phyloP scores from a whole-genome alignment of 2,329 filamentous ascomycete genomes.

The Xylariaceae sp. region DNA sequence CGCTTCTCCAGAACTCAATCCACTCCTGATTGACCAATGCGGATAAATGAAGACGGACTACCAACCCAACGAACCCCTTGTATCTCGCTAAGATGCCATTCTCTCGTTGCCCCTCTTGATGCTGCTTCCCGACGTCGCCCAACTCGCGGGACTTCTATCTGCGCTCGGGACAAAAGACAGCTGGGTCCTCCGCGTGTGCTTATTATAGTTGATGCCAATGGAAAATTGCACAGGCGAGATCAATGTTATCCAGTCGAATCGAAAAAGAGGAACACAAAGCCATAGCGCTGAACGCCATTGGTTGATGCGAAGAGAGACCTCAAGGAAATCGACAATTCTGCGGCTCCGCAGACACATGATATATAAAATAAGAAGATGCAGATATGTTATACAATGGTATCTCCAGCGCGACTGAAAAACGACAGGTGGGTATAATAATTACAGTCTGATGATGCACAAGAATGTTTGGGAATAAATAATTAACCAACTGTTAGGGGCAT shows the following conservation, averaged over 20 bases:
- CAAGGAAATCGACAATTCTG: slow-evolving; percentile 2
- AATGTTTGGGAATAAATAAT: not conserved
- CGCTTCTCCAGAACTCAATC: too few species aligned
- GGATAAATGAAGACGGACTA: too few species aligned
- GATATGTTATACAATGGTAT: slow-evolving; percentile 31
- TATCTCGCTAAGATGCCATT: slow-evolving; percentile 6
- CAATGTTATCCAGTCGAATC: too few species aligned
- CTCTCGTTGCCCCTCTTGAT: slow-evolving; percentile 16
- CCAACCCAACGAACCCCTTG: slow-evolving; percentile 6
- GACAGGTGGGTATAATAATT: slow-evolving; percentile 27
- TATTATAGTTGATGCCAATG: too few species aligned
- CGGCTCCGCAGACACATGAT: slow-evolving; percentile 12
- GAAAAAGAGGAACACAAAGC: too few species aligned
- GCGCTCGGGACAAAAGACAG: slow-evolving; percentile 11
- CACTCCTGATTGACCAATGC: too few species aligned
- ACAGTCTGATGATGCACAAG: slow-evolving; percentile 18
- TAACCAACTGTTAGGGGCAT: not conserved
- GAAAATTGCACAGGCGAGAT: too few species aligned
- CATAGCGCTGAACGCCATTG: not conserved
- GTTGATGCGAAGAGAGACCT: slow-evolving; percentile 2
- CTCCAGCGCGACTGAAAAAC: slow-evolving; percentile 23
- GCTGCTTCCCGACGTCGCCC: slow-evolving; percentile 21
- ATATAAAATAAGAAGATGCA: slow-evolving; percentile 8
- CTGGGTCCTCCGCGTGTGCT: too few species aligned
- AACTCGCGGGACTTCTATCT: slow-evolving; percentile 11